Percentiles rank a stretch among this genome's conserved stretches.
These are phyloP conservation scores for Hyphodiscus hymeniophilus DNA, from an alignment of 495 filamentous ascomycete genomes.

Conservation along the genomic window DNA sequence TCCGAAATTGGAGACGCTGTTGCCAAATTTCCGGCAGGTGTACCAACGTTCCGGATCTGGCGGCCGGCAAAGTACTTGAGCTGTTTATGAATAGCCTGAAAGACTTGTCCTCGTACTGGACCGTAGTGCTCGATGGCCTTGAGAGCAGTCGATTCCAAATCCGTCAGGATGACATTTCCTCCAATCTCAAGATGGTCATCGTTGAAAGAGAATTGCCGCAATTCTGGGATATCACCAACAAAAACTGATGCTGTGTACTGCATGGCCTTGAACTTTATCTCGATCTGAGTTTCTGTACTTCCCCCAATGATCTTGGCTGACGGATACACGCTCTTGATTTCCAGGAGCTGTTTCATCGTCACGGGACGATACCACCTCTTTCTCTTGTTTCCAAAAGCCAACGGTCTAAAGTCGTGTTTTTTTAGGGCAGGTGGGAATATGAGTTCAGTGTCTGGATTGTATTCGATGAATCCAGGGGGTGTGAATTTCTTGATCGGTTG, in stretches of 20 bases:
- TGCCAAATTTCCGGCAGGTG: constrained; percentile 88
- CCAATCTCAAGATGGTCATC: constrained; percentile 81
- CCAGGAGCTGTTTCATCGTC: constrained; percentile 76
- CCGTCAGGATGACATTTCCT: constrained; percentile 84
- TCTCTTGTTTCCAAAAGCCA: constrained; percentile 88
- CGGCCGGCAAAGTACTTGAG: constrained; percentile 88
- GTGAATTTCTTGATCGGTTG: constrained; percentile 56
- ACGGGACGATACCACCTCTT: constrained; percentile 92
- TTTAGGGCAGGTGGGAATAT: constrained; percentile 84
- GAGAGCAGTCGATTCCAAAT: constrained; percentile 64
- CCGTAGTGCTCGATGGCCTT: constrained; percentile 81
- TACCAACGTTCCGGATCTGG: constrained; percentile 95
- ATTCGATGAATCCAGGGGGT: constrained; percentile 83
- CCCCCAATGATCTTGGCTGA: constrained; percentile 91
- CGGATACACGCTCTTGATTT: constrained; percentile 82
- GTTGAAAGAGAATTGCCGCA: constrained; percentile 69
- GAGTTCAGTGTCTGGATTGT: constrained; percentile 84
- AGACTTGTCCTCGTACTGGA: constrained; percentile 57
- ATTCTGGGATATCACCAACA: constrained; percentile 85
- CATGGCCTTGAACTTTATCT: constrained; percentile 96
- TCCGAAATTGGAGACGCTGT: constrained; percentile 96
- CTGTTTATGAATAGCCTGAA: constrained; percentile 68
- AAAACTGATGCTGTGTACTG: constrained; percentile 85
- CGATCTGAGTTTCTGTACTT: constrained; percentile 95
- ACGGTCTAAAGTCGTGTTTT: constrained; percentile 71